phyloP scores from a whole-genome alignment of 176 grass and related monocot genomes.

The Oryza meridionalis region DNA sequence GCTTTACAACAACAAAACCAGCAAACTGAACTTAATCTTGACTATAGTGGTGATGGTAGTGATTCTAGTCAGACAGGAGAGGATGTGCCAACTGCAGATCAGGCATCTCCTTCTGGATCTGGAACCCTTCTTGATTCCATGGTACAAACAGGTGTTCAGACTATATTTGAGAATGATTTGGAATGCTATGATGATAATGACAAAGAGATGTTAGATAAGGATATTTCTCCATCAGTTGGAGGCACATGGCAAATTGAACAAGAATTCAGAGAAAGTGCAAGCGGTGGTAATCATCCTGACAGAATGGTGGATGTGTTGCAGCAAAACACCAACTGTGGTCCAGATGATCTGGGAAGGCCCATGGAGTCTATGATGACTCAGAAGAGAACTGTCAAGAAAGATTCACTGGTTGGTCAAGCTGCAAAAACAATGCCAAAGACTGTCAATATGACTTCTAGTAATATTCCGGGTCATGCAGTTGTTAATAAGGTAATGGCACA shows the following conservation, averaged over 20 bases:
- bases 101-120: conserved; percentile 46
- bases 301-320: conserved; percentile 36
- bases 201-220: conserved; percentile 29
- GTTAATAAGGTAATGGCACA: conserved; percentile 56
- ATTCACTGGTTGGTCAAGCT: conserved; percentile 31
- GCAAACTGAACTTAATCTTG: conserved; percentile 84
- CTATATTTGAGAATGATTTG: conserved; percentile 38
- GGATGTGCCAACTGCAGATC: conserved; percentile 48
- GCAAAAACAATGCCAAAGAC: conserved; percentile 52
- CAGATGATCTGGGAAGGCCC: conserved; percentile 21
- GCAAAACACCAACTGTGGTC: conserved; percentile 31
- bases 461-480: conserved; percentile 19
- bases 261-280: conserved; percentile 40
- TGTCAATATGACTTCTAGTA: conserved; percentile 40
- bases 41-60: conserved; percentile 88
- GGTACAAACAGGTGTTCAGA: conserved; percentile 25
- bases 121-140: conserved; percentile 38
- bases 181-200: conserved; percentile 31
- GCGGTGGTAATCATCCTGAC: conserved; percentile 16
- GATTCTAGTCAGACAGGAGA: conserved; percentile 91
- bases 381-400: conserved; percentile 32
- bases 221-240: conserved; percentile 39
- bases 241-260: conserved; percentile 31
- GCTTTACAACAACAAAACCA: conserved; percentile 81
- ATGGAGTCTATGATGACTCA: conserved; percentile 28